phyloP scores from a whole-genome alignment of 768 basidiomycete species.

The Amanita pallidorosea region DNA sequence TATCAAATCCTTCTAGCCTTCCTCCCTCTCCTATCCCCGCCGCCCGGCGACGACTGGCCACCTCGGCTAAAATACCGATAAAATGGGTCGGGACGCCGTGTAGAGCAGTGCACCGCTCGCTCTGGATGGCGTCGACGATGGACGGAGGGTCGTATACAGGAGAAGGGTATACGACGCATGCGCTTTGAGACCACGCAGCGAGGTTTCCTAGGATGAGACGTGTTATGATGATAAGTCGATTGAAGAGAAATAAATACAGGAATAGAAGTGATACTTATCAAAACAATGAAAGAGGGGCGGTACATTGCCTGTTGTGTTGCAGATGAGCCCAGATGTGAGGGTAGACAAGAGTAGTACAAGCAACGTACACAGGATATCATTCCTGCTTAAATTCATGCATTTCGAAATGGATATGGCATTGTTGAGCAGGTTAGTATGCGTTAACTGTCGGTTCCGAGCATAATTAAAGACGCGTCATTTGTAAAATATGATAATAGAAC shows the following conservation, averaged over 20 bases:
- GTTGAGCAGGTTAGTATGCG: conserved; percentile 71
- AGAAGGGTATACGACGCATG: conserved; percentile 68
- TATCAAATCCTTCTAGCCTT: conserved; percentile 4
- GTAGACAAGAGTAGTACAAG: neutral
- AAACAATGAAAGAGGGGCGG: conserved; percentile 85
- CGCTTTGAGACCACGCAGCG: conserved; percentile 65
- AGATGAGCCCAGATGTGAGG: neutral
- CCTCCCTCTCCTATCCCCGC: conserved; percentile 21
- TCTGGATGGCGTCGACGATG: conserved; percentile 60
- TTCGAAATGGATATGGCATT: conserved; percentile 63
- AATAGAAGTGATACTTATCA: conserved; percentile 48
- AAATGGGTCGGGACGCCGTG: conserved; percentile 87
- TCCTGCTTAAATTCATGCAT: conserved; percentile 56
- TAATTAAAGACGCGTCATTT: neutral
- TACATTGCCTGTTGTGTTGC: conserved; percentile 47
- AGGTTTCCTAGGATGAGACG: conserved; percentile 77
- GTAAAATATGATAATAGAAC: conserved; percentile 12
- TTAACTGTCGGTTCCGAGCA: conserved; percentile 36
- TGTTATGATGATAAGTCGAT: conserved; percentile 20
- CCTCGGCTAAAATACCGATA: conserved; percentile 59
- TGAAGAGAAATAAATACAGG: conserved; percentile 1
- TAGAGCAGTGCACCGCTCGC: conserved; percentile 65
- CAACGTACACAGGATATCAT: conserved; percentile 58
- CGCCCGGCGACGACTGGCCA: conserved; percentile 39
- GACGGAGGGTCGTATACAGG: conserved; percentile 49